Base-by-base conservation (phyloP, 2,329 filamentous ascomycete species). In the Didymella lethalis region DNA sequence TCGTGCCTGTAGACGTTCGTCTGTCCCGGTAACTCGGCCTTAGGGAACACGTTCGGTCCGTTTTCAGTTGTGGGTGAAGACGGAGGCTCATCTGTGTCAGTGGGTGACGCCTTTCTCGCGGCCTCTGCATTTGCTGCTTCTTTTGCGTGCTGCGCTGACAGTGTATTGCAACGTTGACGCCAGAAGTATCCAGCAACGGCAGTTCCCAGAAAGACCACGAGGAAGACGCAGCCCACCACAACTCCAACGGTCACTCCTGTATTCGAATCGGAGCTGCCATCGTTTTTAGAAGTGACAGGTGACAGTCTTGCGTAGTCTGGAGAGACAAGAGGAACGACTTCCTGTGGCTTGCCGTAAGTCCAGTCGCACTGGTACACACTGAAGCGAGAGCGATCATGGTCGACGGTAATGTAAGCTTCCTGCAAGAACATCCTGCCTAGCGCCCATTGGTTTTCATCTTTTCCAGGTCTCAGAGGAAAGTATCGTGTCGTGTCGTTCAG, bases 391-490 rank as follows among this genome's bases (percentile, higher is more conserved):
- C 79, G 75, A 61, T 83, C 81, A 73, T 80, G 83, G 59, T 84
- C 80, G 6, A 82, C 80, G 3, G 74, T 76, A 47, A 84, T 59
- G 60, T 84, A 83, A 2, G 88, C 84, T 74, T 92, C 89, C 70
- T 92, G 90, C 53, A 92, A 77, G 64, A 92, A 91, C 0, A 85
- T 84, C 32, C 88, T 83, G 7, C 90, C 90, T 34, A 92, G 82
- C 12, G 88, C 84, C 72, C 86, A 84, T 63, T 86, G 82, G 14
- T 79, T 80, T 34, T 82, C 81, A 56, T 84, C 81, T 20, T 81
- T 69, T 11, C 85, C 79, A 58, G 84, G 84, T 65, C 85, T 83
- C 50, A 92, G 79, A 3, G 89, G 88, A 59, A 92, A 91, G 69
- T 91, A 92, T 11, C 48, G 84, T 0, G 85, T 86, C 43, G 85